Conservation (phyloP, 495 filamentous ascomycete genomes). For the Tuber magnatum region DNA sequence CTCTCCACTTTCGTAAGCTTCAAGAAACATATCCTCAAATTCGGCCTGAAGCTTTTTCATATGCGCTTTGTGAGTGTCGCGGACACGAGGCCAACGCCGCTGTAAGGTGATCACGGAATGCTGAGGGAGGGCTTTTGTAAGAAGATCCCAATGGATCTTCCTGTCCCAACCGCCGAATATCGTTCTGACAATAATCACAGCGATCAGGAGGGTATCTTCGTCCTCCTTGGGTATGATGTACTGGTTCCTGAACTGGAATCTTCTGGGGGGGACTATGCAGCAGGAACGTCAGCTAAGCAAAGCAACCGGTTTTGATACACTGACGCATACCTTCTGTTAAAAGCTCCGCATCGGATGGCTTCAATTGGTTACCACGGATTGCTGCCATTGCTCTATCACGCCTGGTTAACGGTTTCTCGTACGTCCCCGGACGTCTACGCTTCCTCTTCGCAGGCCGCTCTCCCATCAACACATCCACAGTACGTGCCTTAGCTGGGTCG, state of each 20-base stretch:
- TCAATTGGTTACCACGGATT: slow-evolving; percentile 36
- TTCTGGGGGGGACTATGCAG: slow-evolving; percentile 28
- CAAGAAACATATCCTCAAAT: slow-evolving; percentile 68
- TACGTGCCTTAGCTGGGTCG: slow-evolving; percentile 19
- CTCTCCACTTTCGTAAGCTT: slow-evolving; percentile 63
- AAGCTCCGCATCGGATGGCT: slow-evolving; percentile 31
- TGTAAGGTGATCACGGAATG: slow-evolving; percentile 52
- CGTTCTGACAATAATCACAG: slow-evolving; percentile 66
- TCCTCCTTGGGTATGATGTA: slow-evolving; percentile 40
- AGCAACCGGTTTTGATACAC: neutral
- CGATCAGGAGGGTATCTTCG: slow-evolving; percentile 52
- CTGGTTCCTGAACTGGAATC: slow-evolving; percentile 36
- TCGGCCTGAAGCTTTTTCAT: slow-evolving; percentile 64
- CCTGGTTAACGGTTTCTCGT: slow-evolving; percentile 30
- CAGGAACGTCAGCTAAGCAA: neutral
- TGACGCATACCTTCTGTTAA: slow-evolving; percentile 24
- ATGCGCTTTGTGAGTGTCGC: slow-evolving; percentile 53
- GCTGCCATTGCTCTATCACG: slow-evolving; percentile 40
- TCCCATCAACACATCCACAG: slow-evolving; percentile 35
- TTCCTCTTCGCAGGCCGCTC: slow-evolving; percentile 28
- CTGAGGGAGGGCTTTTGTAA: slow-evolving; percentile 59
- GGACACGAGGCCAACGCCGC: slow-evolving; percentile 54
- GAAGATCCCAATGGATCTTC: slow-evolving; percentile 65
- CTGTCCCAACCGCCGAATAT: slow-evolving; percentile 66
- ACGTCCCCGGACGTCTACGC: slow-evolving; percentile 31